A percentile compares a stretch with the other conserved stretches of the same genome.
Evolutionary conservation across 257 asterid genomes (phyloP).

Genomic region (Linaria vulgaris): DNA sequence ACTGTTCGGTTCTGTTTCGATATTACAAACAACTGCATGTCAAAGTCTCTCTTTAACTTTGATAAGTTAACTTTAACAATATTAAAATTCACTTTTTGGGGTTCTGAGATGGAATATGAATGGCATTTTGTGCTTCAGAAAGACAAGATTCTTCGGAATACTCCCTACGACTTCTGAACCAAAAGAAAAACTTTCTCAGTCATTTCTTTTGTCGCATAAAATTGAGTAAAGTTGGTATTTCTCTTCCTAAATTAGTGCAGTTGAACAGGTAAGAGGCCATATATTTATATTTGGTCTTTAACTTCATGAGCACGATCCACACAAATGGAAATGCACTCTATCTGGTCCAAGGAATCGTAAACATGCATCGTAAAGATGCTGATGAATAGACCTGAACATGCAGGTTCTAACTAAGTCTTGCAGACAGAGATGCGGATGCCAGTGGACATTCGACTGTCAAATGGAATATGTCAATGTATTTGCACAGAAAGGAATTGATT

Average conservation of each 20-base stretch:
- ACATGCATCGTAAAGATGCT: constrained; percentile 15
- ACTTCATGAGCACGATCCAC: neutral
- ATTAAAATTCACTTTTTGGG: neutral
- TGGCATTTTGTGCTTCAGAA: constrained; percentile 19
- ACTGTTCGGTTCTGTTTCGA: neutral
- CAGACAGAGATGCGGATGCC: neutral
- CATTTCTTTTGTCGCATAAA: neutral
- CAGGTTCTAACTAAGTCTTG: constrained; percentile 7
- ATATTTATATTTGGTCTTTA: neutral
- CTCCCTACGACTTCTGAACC: constrained; percentile 25
- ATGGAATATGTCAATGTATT: constrained; percentile 40
- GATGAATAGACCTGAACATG: constrained; percentile 7
- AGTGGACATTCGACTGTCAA: neutral
- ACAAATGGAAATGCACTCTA: constrained; percentile 20
- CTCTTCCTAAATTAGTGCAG: constrained; percentile 28
- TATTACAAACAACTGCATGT: neutral
- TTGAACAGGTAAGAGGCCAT: too few species aligned
- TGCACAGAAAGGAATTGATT: constrained; percentile 51
- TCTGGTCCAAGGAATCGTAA: neutral
- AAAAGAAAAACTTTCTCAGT: constrained; percentile 17
- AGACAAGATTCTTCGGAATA: constrained; percentile 29
- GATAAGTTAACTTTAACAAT: neutral
- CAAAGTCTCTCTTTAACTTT: too few species aligned
- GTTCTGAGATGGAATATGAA: neutral
- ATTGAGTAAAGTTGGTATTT: constrained; percentile 21